Base-by-base conservation (phyloP, 306 rosid genomes). In the Canavalia gladiata region DNA sequence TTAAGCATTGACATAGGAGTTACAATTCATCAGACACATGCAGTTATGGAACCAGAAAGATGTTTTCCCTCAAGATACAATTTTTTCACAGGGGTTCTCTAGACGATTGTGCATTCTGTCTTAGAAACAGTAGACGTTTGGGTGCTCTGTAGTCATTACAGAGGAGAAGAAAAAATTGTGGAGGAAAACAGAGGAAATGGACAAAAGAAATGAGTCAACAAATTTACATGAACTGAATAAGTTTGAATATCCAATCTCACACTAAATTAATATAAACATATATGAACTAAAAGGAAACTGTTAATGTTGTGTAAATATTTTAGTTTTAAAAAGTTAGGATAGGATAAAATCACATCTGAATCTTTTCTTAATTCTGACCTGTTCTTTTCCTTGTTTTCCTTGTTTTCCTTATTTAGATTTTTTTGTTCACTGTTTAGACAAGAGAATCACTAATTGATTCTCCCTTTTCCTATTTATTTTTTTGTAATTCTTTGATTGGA, bases 1-100 rank as follows among this genome's bases (percentile, higher is more conserved):
- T 45, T 29, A 47, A 35, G 71, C 62, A 78, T 56, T 60, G 54
- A 63, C 79, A 29, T 42, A 63, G 7, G 70, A 72, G 75, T 56
- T 25, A 33, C 69, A 86, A 62, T 18, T 68, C 18, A 18, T 66
- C 11, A 64, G 6, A 70, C 29, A 72, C 42, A 68, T 18, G n/a
- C 18, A 59, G 79, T 37, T 76, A 63, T 18, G 82, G 54, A 80
- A 52, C 49, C 12, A 43, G 64, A 46, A 57, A 2, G 58, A 73
- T 73, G n/a, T 72, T 35, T 58, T 49, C 37, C 47, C 42, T 41
- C 25, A 18, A 18, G 25, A 18, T 18, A 18, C 9, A 9, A 9
- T 25, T 13, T 58, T 10, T 11, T 50, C 52, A 11, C 11, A 63
- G 30, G 68, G 71, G 13, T 63, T 63, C 43, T 34, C 29, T 28